Evolutionary conservation across 805 yeast species (phyloP).

Genomic region (Nakazawaea pomicola): DNA sequence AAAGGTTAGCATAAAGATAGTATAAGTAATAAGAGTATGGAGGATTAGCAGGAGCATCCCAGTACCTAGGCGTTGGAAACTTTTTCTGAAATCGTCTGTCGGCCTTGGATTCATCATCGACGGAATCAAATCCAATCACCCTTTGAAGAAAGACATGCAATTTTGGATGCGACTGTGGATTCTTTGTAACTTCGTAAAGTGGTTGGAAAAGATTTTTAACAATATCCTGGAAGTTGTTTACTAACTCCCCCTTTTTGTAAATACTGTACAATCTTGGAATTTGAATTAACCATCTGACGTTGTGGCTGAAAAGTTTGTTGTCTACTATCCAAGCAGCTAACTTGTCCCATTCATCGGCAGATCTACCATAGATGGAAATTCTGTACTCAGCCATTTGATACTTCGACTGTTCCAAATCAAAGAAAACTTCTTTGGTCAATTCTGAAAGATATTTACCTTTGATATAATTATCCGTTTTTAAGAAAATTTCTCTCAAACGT

Average conservation of each 20-base stretch:
- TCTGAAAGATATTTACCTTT: conserved; percentile 89
- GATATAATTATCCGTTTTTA: conserved; percentile 92
- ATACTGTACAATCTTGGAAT: conserved; percentile 91
- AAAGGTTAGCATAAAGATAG: conserved; percentile 80
- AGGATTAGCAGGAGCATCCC: conserved; percentile 80
- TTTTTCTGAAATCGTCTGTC: conserved; percentile 80
- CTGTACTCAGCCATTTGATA: conserved; percentile 98
- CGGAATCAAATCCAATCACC: conserved; percentile 96
- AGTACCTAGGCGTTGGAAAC: conserved; percentile 78
- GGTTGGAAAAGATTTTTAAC: conserved; percentile 80
- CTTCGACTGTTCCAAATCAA: conserved; percentile 90
- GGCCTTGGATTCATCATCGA: conserved; percentile 93
- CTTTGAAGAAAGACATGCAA: conserved; percentile 83
- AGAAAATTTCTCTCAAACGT: conserved; percentile 89
- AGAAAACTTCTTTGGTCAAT: conserved; percentile 87
- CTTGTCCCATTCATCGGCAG: conserved; percentile 89
- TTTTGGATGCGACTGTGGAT: conserved; percentile 89
- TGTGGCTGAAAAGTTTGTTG: conserved; percentile 84
- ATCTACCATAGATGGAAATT: conserved; percentile 90
- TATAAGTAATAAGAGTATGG: conserved; percentile 97
- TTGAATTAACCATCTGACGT: conserved; percentile 96
- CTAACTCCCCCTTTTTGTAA: conserved; percentile 72
- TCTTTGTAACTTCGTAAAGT: conserved; percentile 79
- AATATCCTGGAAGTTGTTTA: conserved; percentile 69
- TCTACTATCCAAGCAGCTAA: conserved; percentile 94